Evolutionary conservation across 192 early-diverging fungal species (phyloP).

Genomic region (Rhizophagus sp.): DNA sequence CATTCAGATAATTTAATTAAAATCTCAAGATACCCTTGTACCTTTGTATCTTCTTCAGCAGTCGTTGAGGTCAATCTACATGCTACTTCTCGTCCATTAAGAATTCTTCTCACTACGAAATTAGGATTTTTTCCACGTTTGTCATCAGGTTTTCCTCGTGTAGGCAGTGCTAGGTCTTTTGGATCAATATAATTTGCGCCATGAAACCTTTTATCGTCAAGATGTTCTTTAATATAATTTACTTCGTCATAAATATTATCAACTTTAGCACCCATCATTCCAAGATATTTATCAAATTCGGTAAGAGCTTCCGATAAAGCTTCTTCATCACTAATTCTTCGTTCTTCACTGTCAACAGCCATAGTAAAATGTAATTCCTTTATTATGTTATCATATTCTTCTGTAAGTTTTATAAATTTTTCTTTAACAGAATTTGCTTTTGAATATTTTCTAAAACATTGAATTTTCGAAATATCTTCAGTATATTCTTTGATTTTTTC

Average conservation of each 20-base stretch:
- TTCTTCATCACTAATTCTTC: not conserved
- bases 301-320: not conserved
- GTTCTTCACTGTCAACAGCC: not conserved
- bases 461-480: slow-evolving; percentile 2
- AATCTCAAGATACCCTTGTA: not conserved
- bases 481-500: slow-evolving; percentile 17
- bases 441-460: not conserved
- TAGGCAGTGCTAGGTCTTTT: no score
- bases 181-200: no score
- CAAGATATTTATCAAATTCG: not conserved
- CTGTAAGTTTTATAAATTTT: not conserved
- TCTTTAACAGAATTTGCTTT: not conserved
- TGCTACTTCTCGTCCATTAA: no score
- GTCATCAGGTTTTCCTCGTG: no score
- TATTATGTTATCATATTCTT: not conserved
- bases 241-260: no score
- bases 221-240: no score
- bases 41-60: not conserved
- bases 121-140: no score
- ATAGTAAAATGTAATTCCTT: not conserved
- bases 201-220: no score
- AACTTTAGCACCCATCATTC: no score
- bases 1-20: not conserved
- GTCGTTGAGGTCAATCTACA: not conserved
- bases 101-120: no score